Evolutionary conservation across 2,329 filamentous ascomycete genomes (phyloP).

Genomic region (Fusarium foetens): DNA sequence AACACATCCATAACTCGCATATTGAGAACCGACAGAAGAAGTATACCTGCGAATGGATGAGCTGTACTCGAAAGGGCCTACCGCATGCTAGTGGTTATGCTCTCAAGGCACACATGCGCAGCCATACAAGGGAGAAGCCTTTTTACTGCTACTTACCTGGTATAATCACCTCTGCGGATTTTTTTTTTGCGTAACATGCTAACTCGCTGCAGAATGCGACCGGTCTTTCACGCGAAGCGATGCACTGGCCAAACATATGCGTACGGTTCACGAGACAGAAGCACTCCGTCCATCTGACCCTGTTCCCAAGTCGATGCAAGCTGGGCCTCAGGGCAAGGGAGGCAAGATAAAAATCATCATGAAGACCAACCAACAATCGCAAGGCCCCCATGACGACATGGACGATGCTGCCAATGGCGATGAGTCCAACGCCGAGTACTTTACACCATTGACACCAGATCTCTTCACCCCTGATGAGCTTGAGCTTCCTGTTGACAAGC

Average conservation of each 20-base stretch:
- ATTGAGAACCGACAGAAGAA: slow-evolving; percentile 94
- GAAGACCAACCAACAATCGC: slow-evolving; percentile 66
- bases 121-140: slow-evolving; percentile 96
- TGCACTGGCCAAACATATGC: slow-evolving; percentile 97
- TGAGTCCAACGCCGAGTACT: slow-evolving; percentile 66
- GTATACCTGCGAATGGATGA: slow-evolving; percentile 98
- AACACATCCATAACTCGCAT: slow-evolving; percentile 91
- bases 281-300: slow-evolving; percentile 83
- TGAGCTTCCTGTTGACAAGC: slow-evolving; percentile 65
- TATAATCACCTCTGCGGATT: slow-evolving; percentile 54
- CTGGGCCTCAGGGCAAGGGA: slow-evolving; percentile 55
- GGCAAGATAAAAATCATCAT: slow-evolving; percentile 71
- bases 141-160: slow-evolving; percentile 96
- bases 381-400: slow-evolving; percentile 66
- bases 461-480: slow-evolving; percentile 75
- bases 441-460: slow-evolving; percentile 64
- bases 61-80: slow-evolving; percentile 87
- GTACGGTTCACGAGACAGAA: slow-evolving; percentile 97
- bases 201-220: slow-evolving; percentile 80
- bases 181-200: neutral
- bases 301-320: slow-evolving; percentile 75
- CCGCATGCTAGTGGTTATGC: slow-evolving; percentile 96
- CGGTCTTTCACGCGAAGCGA: slow-evolving; percentile 96
- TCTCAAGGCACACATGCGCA: slow-evolving; percentile 95
- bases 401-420: slow-evolving; percentile 67